phyloP scores from a whole-genome alignment of 192 early-diverging fungal genomes.

The Entomortierella beljakovae region DNA sequence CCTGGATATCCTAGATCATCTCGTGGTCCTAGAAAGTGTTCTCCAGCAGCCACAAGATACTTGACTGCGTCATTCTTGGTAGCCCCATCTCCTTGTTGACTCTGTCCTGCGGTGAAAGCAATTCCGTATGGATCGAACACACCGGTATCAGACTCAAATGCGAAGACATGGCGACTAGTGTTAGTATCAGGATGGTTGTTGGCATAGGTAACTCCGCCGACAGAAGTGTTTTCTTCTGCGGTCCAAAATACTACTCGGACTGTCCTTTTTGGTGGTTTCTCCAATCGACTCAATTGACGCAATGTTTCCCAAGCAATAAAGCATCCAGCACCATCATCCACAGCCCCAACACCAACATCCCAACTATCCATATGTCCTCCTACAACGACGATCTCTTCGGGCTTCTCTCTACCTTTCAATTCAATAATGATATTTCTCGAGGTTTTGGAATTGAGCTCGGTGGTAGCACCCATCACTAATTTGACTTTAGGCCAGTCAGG shows the following conservation, averaged over 20 bases:
- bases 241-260: slow-evolving; percentile 70
- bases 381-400: slow-evolving; percentile 65
- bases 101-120: slow-evolving; percentile 39
- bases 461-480: slow-evolving; percentile 55
- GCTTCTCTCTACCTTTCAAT: slow-evolving; percentile 55
- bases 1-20: slow-evolving; percentile 55
- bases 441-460: slow-evolving; percentile 46
- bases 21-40: slow-evolving; percentile 45
- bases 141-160: slow-evolving; percentile 69
- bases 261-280: slow-evolving; percentile 54
- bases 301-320: slow-evolving; percentile 61
- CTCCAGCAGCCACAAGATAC: slow-evolving; percentile 19
- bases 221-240: slow-evolving; percentile 66
- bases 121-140: slow-evolving; percentile 72
- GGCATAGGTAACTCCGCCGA: slow-evolving; percentile 60
- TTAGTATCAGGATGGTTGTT: slow-evolving; percentile 29
- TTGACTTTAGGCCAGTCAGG: slow-evolving; percentile 59
- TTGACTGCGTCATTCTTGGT: background rate
- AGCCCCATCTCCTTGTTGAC: background rate
- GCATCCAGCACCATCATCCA: slow-evolving; percentile 69
- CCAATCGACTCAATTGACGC: slow-evolving; percentile 26
- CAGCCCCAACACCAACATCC: slow-evolving; percentile 62
- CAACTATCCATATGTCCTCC: slow-evolving; percentile 64
- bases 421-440: slow-evolving; percentile 69
- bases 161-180: slow-evolving; percentile 58